A percentile compares a stretch with the other conserved stretches of the same genome.
Conservation (phyloP, 2,329 filamentous ascomycete genomes). For the Penicillium concentricum region DNA sequence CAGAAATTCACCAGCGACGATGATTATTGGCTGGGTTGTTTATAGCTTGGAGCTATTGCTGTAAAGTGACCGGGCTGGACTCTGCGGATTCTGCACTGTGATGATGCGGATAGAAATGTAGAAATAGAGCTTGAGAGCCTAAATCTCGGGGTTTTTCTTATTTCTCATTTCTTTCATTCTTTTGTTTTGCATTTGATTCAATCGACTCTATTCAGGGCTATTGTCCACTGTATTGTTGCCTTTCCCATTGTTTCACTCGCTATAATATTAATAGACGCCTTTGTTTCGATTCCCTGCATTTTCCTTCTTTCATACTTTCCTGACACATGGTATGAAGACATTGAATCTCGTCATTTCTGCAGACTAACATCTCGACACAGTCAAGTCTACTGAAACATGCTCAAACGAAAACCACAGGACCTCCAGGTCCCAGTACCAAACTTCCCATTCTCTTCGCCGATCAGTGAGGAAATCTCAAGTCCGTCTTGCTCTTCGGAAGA, state of each 20-base stretch:
- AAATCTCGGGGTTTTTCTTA: neutral
- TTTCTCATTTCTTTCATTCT: neutral
- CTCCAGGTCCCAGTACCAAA: constrained; percentile 35
- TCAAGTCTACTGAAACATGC: constrained; percentile 16
- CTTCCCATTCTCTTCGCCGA: constrained; percentile 46
- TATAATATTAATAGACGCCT: constrained; percentile 17
- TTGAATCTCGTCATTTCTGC: neutral
- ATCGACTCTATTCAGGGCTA: neutral
- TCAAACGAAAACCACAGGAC: constrained; percentile 23
- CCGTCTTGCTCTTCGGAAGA: constrained; percentile 38
- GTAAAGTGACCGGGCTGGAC: neutral
- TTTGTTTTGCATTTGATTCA: neutral
- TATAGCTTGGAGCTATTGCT: constrained; percentile 2
- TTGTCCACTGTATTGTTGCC: constrained; percentile 2
- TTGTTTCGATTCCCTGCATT: neutral
- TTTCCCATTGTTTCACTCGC: constrained; percentile 21
- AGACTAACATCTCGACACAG: neutral
- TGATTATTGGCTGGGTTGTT: constrained; percentile 15
- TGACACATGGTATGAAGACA: constrained; percentile 8
- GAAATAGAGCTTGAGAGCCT: constrained; percentile 13
- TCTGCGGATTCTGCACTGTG: neutral
- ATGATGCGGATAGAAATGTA: constrained; percentile 6
- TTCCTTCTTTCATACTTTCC: neutral
- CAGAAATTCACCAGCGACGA: constrained; percentile 6
- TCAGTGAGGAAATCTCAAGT: constrained; percentile 42